phyloP scores from a whole-genome alignment of 1,284 basidiomycete species.

The Abortiporus biennis region DNA sequence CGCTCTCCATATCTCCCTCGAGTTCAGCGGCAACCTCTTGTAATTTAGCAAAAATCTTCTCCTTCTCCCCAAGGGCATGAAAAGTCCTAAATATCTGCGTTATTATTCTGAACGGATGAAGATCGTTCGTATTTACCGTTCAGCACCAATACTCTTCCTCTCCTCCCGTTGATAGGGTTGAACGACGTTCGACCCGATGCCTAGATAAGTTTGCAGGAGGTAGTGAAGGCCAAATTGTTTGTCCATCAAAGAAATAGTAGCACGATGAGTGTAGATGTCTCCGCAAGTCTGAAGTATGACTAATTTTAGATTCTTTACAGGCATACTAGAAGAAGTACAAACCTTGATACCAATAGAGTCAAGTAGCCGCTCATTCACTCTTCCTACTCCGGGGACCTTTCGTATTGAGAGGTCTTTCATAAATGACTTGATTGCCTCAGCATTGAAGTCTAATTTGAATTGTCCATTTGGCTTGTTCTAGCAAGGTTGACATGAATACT shows the following conservation, averaged over 20 bases:
- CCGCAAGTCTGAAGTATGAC: slow-evolving; percentile 62
- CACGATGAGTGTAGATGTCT: slow-evolving; percentile 76
- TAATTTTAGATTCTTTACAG: slow-evolving; percentile 3
- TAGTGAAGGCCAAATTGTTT: slow-evolving; percentile 77
- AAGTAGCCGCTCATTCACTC: slow-evolving; percentile 81
- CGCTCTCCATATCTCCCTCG: slow-evolving; percentile 66
- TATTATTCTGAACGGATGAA: background rate
- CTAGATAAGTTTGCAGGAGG: slow-evolving; percentile 74
- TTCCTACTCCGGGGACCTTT: slow-evolving; percentile 83
- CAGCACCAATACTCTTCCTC: slow-evolving; percentile 85
- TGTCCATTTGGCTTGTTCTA: slow-evolving; percentile 95
- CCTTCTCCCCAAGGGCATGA: slow-evolving; percentile 53
- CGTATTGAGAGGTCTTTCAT: slow-evolving; percentile 72
- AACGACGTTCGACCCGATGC: slow-evolving; percentile 80
- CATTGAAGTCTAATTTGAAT: slow-evolving; percentile 68
- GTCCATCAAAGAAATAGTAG: slow-evolving; percentile 72
- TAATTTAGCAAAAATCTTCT: slow-evolving; percentile 68
- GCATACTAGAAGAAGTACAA: slow-evolving; percentile 14
- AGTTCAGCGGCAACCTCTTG: slow-evolving; percentile 77
- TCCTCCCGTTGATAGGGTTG: slow-evolving; percentile 71
- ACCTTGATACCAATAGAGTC: slow-evolving; percentile 85
- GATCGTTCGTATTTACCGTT: slow-evolving; percentile 46
- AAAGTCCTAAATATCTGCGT: slow-evolving; percentile 56
- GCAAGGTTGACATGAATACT: slow-evolving; percentile 1
- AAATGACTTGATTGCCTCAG: slow-evolving; percentile 63